These are phyloP conservation scores for Dictyostelium discoideum DNA, from an alignment of 78 protist genomes.

Conservation along the genomic window DNA sequence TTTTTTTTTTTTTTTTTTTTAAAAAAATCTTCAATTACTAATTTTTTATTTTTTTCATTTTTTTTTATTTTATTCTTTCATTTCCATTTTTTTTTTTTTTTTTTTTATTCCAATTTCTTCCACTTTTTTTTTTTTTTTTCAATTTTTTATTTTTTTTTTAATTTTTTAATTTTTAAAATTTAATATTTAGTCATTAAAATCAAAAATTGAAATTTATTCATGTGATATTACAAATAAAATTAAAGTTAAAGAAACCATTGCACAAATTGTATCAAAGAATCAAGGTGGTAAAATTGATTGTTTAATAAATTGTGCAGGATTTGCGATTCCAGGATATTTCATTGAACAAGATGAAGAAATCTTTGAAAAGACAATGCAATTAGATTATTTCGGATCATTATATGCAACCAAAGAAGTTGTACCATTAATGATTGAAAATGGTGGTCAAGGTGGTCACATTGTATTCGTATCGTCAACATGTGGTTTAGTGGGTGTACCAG, in stretches of 20 bases:
- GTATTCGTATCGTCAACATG: slow-evolving; percentile 58
- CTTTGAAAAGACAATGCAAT: slow-evolving; percentile 52
- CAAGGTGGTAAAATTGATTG: slow-evolving; percentile 27
- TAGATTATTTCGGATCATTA: slow-evolving; percentile 55
- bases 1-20: neutral
- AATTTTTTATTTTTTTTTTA: neutral
- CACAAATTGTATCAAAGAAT: neutral
- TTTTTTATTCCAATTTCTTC: neutral
- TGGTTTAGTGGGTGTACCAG: slow-evolving; percentile 64
- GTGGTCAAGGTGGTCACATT: slow-evolving; percentile 62
- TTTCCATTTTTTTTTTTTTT: no score
- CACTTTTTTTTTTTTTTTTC: neutral
- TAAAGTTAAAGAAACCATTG: slow-evolving; percentile 7
- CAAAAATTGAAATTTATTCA: slow-evolving; percentile 9
- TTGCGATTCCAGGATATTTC: slow-evolving; percentile 66
- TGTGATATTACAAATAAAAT: slow-evolving; percentile 60
- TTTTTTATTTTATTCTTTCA: neutral
- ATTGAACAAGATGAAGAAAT: slow-evolving; percentile 46
- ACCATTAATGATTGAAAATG: slow-evolving; percentile 61
- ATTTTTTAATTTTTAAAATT: no score
- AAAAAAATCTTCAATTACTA: neutral
- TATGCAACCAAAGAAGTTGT: slow-evolving; percentile 37
- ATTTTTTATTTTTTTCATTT: neutral
- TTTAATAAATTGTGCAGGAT: slow-evolving; percentile 59
- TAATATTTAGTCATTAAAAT: neutral